Evolutionary conservation across 2,329 filamentous ascomycete genomes (phyloP).

Genomic region (Alternaria dauci): DNA sequence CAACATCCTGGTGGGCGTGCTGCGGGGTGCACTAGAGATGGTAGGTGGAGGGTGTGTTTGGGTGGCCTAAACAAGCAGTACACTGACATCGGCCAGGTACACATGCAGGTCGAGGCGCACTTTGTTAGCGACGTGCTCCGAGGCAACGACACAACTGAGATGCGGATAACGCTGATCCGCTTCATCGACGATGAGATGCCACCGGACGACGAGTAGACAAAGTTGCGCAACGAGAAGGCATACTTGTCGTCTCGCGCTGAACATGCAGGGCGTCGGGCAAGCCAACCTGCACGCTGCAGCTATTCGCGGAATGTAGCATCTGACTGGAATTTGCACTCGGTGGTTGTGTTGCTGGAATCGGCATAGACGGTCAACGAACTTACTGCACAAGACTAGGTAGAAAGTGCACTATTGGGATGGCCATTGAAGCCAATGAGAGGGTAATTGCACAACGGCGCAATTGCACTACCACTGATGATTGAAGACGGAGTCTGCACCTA

Average conservation of each 20-base stretch:
- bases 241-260: background rate
- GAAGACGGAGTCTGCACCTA: conserved; percentile 2
- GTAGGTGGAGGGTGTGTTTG: conserved; percentile 57
- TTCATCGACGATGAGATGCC: conserved; percentile 99
- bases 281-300: background rate
- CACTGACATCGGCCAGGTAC: conserved; percentile 61
- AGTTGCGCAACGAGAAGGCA: background rate
- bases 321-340: conserved; percentile 8
- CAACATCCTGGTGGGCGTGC: conserved; percentile 92
- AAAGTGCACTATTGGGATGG: conserved; percentile 13
- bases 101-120: conserved; percentile 98
- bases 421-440: conserved; percentile 9
- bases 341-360: background rate
- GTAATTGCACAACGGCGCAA: conserved; percentile 16
- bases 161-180: conserved; percentile 88
- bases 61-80: background rate
- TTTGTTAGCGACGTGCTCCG: conserved; percentile 93
- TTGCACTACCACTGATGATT: conserved; percentile 14
- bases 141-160: conserved; percentile 96
- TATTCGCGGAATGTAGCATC: background rate
- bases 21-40: conserved; percentile 94
- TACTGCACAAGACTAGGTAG: conserved; percentile 8
- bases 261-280: background rate
- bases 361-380: background rate
- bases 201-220: conserved; percentile 85